Evolutionary conservation across 768 basidiomycete genomes (phyloP).

Genomic region (Agrocybe chaxingu): DNA sequence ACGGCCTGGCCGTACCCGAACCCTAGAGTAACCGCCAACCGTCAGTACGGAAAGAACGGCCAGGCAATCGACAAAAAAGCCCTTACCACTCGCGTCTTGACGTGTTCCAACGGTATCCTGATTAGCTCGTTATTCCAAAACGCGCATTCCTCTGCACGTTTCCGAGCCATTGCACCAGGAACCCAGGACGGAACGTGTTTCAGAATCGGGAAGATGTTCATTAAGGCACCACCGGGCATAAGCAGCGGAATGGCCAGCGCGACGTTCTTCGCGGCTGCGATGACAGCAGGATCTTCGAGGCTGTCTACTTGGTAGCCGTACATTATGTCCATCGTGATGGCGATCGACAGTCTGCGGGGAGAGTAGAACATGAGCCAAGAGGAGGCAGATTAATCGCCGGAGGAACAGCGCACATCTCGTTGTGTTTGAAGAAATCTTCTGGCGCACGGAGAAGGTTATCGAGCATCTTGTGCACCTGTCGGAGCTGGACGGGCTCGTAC

Average conservation of each 20-base stretch:
- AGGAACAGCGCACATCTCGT: not conserved
- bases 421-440: constrained; percentile 3
- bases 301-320: constrained; percentile 9
- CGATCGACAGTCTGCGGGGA: constrained; percentile 5
- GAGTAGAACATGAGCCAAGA: not conserved
- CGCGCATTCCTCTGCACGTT: constrained; percentile 1
- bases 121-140: constrained; percentile 1
- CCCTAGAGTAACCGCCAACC: no score
- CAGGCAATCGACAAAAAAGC: no score
- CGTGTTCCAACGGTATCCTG: constrained; percentile 2
- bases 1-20: not conserved
- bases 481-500: constrained; percentile 27
- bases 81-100: constrained; percentile 2
- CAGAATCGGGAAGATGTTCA: constrained; percentile 10
- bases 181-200: constrained; percentile 10
- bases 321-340: constrained; percentile 8
- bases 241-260: constrained; percentile 2
- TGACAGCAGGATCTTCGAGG: constrained; percentile 2
- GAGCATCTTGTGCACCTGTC: constrained; percentile 27
- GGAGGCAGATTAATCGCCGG: not conserved
- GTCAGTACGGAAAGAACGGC: not conserved
- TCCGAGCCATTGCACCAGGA: constrained; percentile 3
- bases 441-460: constrained; percentile 17
- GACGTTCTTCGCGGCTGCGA: constrained; percentile 2
- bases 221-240: constrained; percentile 5